Evolutionary conservation across 73 alveolate species (phyloP).

Genomic region (Paramecium caudatum): DNA sequence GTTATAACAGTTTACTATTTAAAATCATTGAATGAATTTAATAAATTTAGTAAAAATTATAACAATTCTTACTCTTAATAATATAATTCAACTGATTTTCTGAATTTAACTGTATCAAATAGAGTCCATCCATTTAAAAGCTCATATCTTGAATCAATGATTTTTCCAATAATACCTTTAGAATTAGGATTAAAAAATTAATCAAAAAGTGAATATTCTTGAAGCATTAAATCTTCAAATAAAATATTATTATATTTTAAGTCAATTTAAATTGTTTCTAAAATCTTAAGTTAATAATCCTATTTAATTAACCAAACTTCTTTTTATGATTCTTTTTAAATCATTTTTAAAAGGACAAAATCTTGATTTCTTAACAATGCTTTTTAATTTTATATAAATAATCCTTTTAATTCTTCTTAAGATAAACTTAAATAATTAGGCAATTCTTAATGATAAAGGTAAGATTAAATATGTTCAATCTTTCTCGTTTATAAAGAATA

Average conservation of each 20-base stretch:
- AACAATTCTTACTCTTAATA: constrained; percentile 7
- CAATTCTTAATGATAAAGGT: constrained; percentile 15
- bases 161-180: constrained; percentile 26
- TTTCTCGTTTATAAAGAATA: neutral
- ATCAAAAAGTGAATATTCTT: constrained; percentile 23
- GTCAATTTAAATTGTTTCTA: constrained; percentile 16
- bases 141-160: neutral
- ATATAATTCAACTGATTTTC: neutral
- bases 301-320: constrained; percentile 34
- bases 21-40: neutral
- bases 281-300: neutral
- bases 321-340: neutral
- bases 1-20: neutral
- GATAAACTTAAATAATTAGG: neutral
- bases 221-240: neutral
- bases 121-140: constrained; percentile 62
- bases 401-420: constrained; percentile 3
- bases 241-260: neutral
- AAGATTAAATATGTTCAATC: constrained; percentile 13
- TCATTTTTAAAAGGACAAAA: neutral
- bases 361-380: neutral
- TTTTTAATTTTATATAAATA: neutral
- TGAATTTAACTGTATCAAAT: constrained; percentile 16
- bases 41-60: neutral
- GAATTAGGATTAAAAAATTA: neutral